These are phyloP conservation scores for Psilocybe azurescens DNA, from an alignment of 768 basidiomycete species.

Conservation along the genomic window DNA sequence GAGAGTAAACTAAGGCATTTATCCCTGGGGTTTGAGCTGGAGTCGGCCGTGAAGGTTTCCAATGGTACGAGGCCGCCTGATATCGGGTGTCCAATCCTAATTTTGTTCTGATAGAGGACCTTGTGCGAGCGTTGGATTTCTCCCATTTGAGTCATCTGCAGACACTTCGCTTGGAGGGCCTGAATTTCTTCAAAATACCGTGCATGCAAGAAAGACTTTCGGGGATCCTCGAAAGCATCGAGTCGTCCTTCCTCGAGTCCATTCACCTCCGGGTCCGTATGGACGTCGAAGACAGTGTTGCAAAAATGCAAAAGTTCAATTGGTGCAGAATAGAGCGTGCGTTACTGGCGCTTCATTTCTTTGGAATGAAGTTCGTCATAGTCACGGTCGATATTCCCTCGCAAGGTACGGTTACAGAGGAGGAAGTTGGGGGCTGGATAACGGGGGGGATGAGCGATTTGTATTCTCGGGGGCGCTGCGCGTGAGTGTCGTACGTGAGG, in stretches of 20 bases:
- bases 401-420: not conserved
- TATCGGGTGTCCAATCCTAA: not conserved
- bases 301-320: conserved; percentile 10
- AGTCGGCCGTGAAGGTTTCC: conserved; percentile 4
- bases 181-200: conserved; percentile 8
- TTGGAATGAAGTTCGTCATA: conserved; percentile 22
- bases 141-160: conserved; percentile 25
- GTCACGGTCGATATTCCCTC: conserved; percentile 15
- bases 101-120: conserved; percentile 14
- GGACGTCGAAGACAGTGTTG: not conserved
- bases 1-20: conserved; percentile 24
- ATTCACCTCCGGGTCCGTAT: conserved; percentile 21
- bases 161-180: conserved; percentile 24
- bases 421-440: conserved; percentile 7
- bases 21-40: conserved; percentile 19
- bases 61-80: conserved; percentile 2
- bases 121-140: conserved; percentile 22
- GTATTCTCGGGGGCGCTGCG: conserved; percentile 8
- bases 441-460: conserved; percentile 12
- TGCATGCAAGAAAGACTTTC: conserved; percentile 16
- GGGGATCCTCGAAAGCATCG: conserved; percentile 24
- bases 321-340: conserved; percentile 26
- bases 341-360: conserved; percentile 27
- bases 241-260: conserved; percentile 30
- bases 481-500: not conserved